These are phyloP conservation scores for Handroanthus guayacan DNA, from an alignment of 257 asterid genomes.

Conservation along the genomic window DNA sequence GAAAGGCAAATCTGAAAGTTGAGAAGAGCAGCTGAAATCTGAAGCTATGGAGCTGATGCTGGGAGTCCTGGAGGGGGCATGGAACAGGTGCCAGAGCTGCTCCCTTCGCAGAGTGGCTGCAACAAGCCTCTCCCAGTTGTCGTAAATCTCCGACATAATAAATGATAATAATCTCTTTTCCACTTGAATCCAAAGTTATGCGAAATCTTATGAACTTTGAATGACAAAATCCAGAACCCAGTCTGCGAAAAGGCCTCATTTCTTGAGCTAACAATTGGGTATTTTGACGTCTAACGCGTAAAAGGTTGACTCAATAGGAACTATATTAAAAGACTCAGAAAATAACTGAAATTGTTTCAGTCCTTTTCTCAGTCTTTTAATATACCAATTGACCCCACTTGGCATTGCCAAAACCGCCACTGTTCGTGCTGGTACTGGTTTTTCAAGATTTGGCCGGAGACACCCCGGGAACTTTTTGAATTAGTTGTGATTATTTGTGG, in stretches of 20 bases:
- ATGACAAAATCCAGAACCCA: neutral
- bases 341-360: neutral
- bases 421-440: too few relatives aligned
- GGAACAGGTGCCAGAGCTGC: slow-evolving; percentile 30
- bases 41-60: slow-evolving; percentile 29
- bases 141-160: slow-evolving; percentile 24
- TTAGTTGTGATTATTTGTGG: too few relatives aligned
- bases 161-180: neutral
- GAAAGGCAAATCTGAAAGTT: too few relatives aligned
- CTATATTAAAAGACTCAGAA: neutral
- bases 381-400: too few relatives aligned
- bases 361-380: too few relatives aligned
- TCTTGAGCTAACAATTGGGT: too few relatives aligned
- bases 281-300: too few relatives aligned
- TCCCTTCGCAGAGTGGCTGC: slow-evolving; percentile 31
- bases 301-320: too few relatives aligned
- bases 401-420: too few relatives aligned
- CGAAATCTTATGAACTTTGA: neutral
- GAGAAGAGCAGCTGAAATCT: slow-evolving; percentile 24
- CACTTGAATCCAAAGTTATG: neutral
- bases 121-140: slow-evolving; percentile 41
- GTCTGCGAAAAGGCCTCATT: neutral
- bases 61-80: slow-evolving; percentile 9
- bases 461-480: too few relatives aligned
- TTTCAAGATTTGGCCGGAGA: too few relatives aligned